These are phyloP conservation scores for Aspergillus terreus DNA, from an alignment of 2,329 filamentous ascomycete species.

Conservation along the genomic window DNA sequence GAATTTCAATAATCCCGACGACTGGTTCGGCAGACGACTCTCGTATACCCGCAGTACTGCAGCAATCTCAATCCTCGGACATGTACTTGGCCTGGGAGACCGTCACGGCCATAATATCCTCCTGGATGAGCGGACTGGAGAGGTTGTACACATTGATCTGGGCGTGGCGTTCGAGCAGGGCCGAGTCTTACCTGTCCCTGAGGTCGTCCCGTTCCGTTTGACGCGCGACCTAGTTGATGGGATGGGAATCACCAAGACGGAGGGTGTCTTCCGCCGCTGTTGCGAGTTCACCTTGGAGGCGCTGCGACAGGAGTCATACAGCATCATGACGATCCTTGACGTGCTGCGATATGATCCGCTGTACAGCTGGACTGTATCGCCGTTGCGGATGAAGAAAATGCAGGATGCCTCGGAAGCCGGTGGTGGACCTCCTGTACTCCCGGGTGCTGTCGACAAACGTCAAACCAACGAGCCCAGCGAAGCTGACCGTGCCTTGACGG, in stretches of 20 bases:
- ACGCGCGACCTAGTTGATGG: constrained; percentile 94
- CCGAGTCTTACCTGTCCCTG: constrained; percentile 88
- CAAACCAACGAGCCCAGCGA: constrained; percentile 64
- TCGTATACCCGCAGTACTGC: constrained; percentile 93
- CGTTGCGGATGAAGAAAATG: constrained; percentile 62
- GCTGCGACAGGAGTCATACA: constrained; percentile 88
- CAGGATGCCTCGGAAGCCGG: constrained; percentile 52
- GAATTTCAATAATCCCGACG: constrained; percentile 85
- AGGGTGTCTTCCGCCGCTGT: constrained; percentile 95
- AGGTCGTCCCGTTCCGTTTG: constrained; percentile 91
- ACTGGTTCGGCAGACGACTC: constrained; percentile 86
- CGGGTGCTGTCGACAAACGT: constrained; percentile 29
- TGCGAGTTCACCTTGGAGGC: constrained; percentile 97
- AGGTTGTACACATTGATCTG: constrained; percentile 94
- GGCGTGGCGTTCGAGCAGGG: constrained; percentile 97
- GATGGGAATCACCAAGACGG: constrained; percentile 92
- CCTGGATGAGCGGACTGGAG: constrained; percentile 81
- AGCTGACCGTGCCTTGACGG: constrained; percentile 84
- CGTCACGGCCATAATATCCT: constrained; percentile 96
- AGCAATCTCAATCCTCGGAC: constrained; percentile 90
- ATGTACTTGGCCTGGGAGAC: constrained; percentile 89
- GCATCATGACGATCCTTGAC: constrained; percentile 97
- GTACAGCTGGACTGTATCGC: constrained; percentile 90
- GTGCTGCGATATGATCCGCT: constrained; percentile 97
- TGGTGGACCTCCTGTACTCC: constrained; percentile 34